phyloP scores from a whole-genome alignment of 1,284 basidiomycete species.

The Laetiporus sulphureus region DNA sequence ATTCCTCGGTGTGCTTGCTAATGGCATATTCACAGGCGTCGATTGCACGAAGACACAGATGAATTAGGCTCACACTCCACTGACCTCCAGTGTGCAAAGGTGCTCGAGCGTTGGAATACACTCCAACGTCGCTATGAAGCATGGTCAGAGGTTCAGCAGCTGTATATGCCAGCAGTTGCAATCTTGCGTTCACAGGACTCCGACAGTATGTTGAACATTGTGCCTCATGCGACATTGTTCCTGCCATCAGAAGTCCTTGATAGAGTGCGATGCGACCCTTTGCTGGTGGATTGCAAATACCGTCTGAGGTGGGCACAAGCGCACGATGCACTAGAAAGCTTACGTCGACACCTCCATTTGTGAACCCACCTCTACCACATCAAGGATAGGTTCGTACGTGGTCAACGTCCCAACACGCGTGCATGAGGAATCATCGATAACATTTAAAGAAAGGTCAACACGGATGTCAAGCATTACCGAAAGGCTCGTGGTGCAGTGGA shows the following conservation, averaged over 20 bases:
- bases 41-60: background rate
- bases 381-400: constrained; percentile 7
- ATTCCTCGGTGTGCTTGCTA: background rate
- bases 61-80: background rate
- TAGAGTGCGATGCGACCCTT: background rate
- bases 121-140: constrained; percentile 5
- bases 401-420: constrained; percentile 7
- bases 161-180: constrained; percentile 7
- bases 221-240: background rate
- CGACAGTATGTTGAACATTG: no score
- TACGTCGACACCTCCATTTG: constrained; percentile 7
- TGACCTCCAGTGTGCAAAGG: constrained; percentile 4
- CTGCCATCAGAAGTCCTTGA: background rate
- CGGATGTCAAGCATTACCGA: constrained; percentile 1
- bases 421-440: constrained; percentile 3
- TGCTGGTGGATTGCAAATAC: constrained; percentile 3
- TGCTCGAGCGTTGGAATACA: constrained; percentile 4
- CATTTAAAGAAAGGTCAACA: constrained; percentile 1
- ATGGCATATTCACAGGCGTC: background rate
- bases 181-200: background rate
- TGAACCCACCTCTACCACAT: constrained; percentile 4
- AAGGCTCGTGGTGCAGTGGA: background rate
- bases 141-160: constrained; percentile 6
- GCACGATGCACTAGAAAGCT: constrained; percentile 6
- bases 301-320: constrained; percentile 6